Evolutionary conservation across 225 moss, liverwort and hornwort genomes (phyloP).

Genomic region (Polytrichum formosum): DNA sequence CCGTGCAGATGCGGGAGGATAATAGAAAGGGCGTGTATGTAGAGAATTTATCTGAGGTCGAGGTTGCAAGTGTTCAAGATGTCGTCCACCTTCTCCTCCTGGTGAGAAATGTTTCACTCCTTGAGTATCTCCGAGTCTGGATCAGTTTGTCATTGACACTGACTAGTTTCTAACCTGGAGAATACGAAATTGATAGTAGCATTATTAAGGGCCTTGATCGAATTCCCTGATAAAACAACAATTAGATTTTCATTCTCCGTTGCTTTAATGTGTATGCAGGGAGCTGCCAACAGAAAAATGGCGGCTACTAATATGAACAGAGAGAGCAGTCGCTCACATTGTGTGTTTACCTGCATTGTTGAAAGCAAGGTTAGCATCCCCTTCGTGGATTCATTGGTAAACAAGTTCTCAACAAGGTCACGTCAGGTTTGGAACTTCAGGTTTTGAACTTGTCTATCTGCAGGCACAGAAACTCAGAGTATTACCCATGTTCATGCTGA

Average conservation of each 20-base stretch:
- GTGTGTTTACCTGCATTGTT: constrained; percentile 60
- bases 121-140: not conserved
- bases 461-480: too few relatives aligned
- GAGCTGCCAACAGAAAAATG: constrained; percentile 66
- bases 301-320: constrained; percentile 66
- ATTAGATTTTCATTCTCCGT: not conserved
- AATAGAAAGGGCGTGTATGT: constrained; percentile 59
- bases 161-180: not conserved
- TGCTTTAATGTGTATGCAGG: constrained; percentile 18
- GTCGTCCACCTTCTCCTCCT: constrained; percentile 59
- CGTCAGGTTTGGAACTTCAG: too few relatives aligned
- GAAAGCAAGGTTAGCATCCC: constrained; percentile 53
- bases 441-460: too few relatives aligned
- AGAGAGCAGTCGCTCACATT: constrained; percentile 71
- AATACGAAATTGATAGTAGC: too few relatives aligned
- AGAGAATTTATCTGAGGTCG: constrained; percentile 54
- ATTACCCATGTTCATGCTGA: not conserved
- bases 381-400: not conserved
- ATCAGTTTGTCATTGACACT: not conserved
- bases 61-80: constrained; percentile 53
- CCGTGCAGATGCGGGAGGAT: constrained; percentile 53
- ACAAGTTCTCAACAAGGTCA: too few relatives aligned
- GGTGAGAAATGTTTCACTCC: constrained; percentile 16
- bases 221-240: too few relatives aligned
- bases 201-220: not conserved